Base-by-base conservation (phyloP, 345 rosid genomes). In the Pugionium cornutum region DNA sequence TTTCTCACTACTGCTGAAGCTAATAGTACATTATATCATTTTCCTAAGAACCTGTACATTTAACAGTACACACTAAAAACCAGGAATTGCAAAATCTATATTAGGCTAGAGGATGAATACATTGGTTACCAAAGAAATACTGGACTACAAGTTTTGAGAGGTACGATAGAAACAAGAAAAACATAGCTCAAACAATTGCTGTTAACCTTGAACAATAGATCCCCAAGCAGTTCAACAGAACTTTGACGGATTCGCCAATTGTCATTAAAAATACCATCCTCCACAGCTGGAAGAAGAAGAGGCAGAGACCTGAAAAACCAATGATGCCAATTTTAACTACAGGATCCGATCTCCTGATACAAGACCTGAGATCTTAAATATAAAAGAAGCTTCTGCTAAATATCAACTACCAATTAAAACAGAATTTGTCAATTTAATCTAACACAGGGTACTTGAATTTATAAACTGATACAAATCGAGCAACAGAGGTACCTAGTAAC, bases 241-340 rank as follows among this genome's bases (percentile, higher is more conserved):
- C 99, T 94, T 81, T 94, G 99, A 56, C 97, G 86, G 59, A 94
- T 90, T 69, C 99, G 92, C 99, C 99, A 94, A 83, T 64, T 94
- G 72, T 94, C 99, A 64, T 86, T 88, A 66, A 88, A 90, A 68
- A 94, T 94, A 39, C 99, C 99, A 81, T 94, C 99, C 76, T 94
- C 99, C 61, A 90, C 97, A 67, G 97, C 97, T 32, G 99, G 99
- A 80, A 94, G 99, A 56, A 94, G 97, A 69, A 90, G 92, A 56
- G 92, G 96, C 66, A 94, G 83, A 18, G 99, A 84, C 81, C 99
- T 94, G 84, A 52, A 6, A 62, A 50, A 59, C 48, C 39, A 58
- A 66, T 41, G 43, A 53, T 7, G 47, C 18, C n/a, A 18, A 28
- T 45, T 34, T 40, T 25, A 47, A 44, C 2, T 2, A 11, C 26